Conservation (phyloP, 495 filamentous ascomycete species). For the Wilcoxina mikolae region DNA sequence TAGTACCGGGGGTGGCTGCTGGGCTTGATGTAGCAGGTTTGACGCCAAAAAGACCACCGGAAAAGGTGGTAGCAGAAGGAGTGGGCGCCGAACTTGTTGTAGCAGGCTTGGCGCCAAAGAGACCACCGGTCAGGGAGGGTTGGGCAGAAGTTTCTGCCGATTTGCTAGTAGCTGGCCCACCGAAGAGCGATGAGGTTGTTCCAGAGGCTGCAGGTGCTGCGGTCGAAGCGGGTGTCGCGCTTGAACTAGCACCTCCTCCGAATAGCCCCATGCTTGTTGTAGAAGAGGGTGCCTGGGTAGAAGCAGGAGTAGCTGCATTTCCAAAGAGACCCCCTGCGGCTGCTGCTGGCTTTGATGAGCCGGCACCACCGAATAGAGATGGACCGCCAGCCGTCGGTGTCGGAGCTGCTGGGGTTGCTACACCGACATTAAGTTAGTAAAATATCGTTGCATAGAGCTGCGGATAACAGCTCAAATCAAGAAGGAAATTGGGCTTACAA, state of each 20-base stretch:
- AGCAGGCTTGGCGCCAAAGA: neutral
- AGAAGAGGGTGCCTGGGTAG: neutral
- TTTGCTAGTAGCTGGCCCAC: neutral
- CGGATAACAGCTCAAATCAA: too few relatives aligned
- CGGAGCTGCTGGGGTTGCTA: neutral
- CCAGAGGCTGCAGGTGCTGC: neutral
- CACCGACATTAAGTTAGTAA: neutral
- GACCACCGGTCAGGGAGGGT: neutral
- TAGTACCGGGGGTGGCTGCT: slow-evolving; percentile 6
- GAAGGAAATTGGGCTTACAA: too few relatives aligned
- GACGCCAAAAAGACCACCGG: neutral
- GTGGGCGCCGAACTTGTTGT: slow-evolving; percentile 7
- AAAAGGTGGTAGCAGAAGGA: slow-evolving; percentile 5
- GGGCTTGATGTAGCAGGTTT: slow-evolving; percentile 7
- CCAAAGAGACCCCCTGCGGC: slow-evolving; percentile 2
- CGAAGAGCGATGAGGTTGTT: neutral
- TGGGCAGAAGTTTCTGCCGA: neutral
- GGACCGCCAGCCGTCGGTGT: neutral
- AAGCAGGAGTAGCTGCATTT: slow-evolving; percentile 3
- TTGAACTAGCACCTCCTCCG: neutral
- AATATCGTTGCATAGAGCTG: neutral
- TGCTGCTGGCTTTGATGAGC: slow-evolving; percentile 4
- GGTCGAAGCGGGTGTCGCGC: slow-evolving; percentile 5
- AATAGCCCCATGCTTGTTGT: neutral
- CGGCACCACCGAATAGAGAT: slow-evolving; percentile 10